Evolutionary conservation across 164 flowering plant genomes (phyloP), one percentile per base, ranked within the genome.

Genomic region (Euptelea pleiosperma): DNA sequence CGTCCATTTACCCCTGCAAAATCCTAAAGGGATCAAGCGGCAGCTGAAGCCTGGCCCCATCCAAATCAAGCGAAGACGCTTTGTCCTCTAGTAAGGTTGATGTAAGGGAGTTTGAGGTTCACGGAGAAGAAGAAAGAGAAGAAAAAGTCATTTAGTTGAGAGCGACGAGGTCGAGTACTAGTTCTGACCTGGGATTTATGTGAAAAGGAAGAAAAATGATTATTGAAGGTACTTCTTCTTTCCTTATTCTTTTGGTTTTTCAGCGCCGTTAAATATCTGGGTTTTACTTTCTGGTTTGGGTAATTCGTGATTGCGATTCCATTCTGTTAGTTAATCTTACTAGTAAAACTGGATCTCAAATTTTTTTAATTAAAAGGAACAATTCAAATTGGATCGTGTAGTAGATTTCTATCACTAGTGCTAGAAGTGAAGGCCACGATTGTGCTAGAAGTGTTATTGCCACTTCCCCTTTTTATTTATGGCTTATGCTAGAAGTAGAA

Each of bases 41-140:
- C 50, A 83, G 91, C 58, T 91, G 89, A 0, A 82, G 91, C 18
- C 61, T 92, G 19, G 98, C 88, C 31, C 98, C 98, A 0, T 92
- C 98, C 6, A 92, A 92, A 65, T 92, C 98, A 10, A 92, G 71
- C 46, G 81, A 80, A 70, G 83, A 92, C n/a, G n/a, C n/a, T n/a
- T n/a, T n/a, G n/a, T n/a, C n/a, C n/a, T n/a, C n/a, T n/a, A n/a
- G n/a, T n/a, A 72, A 57, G 79, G 65, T 29, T 69, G 64, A 58
- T 47, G 54, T 39, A 53, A 25, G 76, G 47, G 29, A 55, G 36
- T 14, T 74, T 34, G 6, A 47, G 15, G 56, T 26, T 3, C 11
- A 26, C 28, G 52, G 71, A 58, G 69, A 58, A 52, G 71, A 78
- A 67, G 69, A 61, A 29, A 70, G 80, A 70, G 76, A 77, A 55